Conservation (phyloP, 495 filamentous ascomycete genomes). For the Penicillium soppii region DNA sequence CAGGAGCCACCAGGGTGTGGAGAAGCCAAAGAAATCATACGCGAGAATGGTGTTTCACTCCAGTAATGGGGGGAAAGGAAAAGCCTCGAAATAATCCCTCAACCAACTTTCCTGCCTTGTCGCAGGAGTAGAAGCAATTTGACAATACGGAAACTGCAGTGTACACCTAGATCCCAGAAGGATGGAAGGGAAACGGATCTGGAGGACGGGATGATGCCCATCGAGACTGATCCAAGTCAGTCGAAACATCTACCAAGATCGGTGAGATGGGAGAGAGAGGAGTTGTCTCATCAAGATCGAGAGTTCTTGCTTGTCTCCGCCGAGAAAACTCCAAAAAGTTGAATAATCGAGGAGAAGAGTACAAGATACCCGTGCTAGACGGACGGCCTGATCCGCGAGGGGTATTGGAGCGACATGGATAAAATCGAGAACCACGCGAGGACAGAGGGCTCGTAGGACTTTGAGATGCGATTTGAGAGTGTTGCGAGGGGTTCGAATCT, state of each 20-base stretch:
- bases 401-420: neutral
- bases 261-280: neutral
- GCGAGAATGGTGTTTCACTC: too few relatives aligned
- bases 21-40: too few relatives aligned
- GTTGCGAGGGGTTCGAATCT: neutral
- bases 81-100: too few relatives aligned
- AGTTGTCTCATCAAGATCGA: neutral
- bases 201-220: neutral
- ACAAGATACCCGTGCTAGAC: neutral
- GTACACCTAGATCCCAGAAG: neutral
- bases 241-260: neutral
- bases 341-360: neutral
- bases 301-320: neutral
- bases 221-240: neutral
- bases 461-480: too few relatives aligned
- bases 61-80: too few relatives aligned
- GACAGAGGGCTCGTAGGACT: neutral
- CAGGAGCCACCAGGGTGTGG: too few relatives aligned
- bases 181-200: neutral
- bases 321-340: neutral
- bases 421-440: neutral
- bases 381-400: slow-evolving; percentile 1
- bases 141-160: too few relatives aligned
- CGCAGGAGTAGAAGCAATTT: too few relatives aligned
- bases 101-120: too few relatives aligned